These are phyloP conservation scores for Adiantum capillusveneris DNA, from an alignment of 75 land plant species.

Conservation along the genomic window DNA sequence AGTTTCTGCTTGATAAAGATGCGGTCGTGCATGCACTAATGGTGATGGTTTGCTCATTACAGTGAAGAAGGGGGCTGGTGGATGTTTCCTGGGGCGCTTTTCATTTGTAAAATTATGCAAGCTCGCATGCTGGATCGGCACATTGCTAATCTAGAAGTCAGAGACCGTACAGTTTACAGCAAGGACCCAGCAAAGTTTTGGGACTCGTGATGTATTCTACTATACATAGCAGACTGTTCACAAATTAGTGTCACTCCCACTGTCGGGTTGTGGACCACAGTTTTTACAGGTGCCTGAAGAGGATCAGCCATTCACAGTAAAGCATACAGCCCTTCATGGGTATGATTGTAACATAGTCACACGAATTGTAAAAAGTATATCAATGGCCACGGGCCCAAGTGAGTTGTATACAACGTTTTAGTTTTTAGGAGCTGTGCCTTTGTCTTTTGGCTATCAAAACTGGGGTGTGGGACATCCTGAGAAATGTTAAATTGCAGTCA, in stretches of 20 bases:
- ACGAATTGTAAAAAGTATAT: too few relatives aligned
- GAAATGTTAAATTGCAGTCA: too few relatives aligned
- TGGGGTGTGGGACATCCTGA: too few relatives aligned
- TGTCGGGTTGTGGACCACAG: not conserved
- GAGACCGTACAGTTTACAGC: conserved; percentile 81
- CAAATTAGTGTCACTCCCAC: not conserved
- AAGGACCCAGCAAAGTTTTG: conserved; percentile 76
- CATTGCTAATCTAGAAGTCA: conserved; percentile 92
- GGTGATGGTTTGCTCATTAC: conserved; percentile 12
- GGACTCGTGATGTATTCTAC: conserved; percentile 50
- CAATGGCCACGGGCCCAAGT: too few relatives aligned
- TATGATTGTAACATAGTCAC: too few relatives aligned
- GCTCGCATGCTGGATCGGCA: conserved; percentile 86
- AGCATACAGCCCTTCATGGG: too few relatives aligned
- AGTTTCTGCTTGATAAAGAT: not conserved
- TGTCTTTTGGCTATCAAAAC: too few relatives aligned
- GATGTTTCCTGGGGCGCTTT: conserved; percentile 64
- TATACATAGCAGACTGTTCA: not conserved
- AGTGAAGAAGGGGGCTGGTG: conserved; percentile 99
- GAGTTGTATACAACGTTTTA: too few relatives aligned
- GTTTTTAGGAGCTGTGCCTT: too few relatives aligned
- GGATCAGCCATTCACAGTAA: too few relatives aligned
- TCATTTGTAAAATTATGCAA: conserved; percentile 73
- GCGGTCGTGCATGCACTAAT: too few relatives aligned
- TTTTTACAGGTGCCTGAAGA: not conserved